A percentile compares a stretch with the other conserved stretches of the same genome.
Evolutionary conservation across 2,329 filamentous ascomycete species (phyloP).

Genomic region (Colletotrichum lindemuthianum): DNA sequence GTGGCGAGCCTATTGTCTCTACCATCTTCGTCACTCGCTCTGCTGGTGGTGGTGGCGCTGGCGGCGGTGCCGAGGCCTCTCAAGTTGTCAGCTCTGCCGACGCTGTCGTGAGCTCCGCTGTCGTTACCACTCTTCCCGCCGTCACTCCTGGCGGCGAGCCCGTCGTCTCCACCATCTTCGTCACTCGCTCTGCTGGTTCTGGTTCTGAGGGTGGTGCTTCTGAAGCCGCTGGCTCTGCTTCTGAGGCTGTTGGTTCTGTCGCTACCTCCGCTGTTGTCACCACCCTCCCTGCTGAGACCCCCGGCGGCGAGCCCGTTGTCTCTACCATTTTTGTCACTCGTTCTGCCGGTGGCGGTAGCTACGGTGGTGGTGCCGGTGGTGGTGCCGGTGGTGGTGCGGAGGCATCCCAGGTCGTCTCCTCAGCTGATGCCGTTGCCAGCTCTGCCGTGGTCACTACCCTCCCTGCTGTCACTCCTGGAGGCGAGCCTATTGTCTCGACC

Average conservation of each 20-base stretch:
- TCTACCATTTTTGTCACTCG: constrained; percentile 20
- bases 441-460: constrained; percentile 19
- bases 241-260: constrained; percentile 5
- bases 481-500: constrained; percentile 6
- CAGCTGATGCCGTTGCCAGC: background rate
- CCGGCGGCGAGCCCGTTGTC: constrained; percentile 6
- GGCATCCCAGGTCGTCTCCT: background rate
- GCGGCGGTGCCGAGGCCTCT: constrained; percentile 3
- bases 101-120: constrained; percentile 16
- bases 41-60: background rate
- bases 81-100: constrained; percentile 5
- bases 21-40: constrained; percentile 23
- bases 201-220: background rate
- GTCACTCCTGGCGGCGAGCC: background rate
- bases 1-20: constrained; percentile 9
- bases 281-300: constrained; percentile 7
- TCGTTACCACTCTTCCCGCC: constrained; percentile 18
- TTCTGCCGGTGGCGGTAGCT: background rate
- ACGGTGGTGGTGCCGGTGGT: background rate
- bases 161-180: constrained; percentile 26
- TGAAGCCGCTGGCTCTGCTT: constrained; percentile 6
- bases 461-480: background rate
- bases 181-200: constrained; percentile 16
- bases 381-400: background rate
- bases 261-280: constrained; percentile 21